phyloP scores from a whole-genome alignment of 345 rosid genomes.

The Lepidium didymum region DNA sequence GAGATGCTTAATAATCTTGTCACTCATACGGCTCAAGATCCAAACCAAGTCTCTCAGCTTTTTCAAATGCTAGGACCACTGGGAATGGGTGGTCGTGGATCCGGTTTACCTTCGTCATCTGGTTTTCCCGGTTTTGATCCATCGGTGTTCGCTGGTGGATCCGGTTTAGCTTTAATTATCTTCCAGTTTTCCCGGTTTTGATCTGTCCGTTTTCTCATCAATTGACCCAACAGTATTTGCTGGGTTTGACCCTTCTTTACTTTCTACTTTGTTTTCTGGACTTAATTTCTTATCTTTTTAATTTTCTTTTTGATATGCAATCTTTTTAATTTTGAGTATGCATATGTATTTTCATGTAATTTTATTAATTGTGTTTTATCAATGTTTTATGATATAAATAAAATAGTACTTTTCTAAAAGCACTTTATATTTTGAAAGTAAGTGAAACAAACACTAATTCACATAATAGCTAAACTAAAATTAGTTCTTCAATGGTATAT shows the following conservation, averaged over 20 bases:
- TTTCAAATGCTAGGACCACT: neutral
- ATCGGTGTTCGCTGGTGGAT: no score
- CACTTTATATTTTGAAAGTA: no score
- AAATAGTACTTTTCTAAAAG: no score
- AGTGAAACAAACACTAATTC: no score
- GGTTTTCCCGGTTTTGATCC: neutral
- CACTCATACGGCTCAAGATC: conserved; percentile 6
- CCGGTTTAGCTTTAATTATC: no score
- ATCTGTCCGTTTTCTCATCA: conserved; percentile 9
- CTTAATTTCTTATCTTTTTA: conserved; percentile 1
- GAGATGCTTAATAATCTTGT: conserved; percentile 11
- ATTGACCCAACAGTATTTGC: conserved; percentile 11
- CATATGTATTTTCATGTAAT: no score
- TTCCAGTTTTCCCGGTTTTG: neutral
- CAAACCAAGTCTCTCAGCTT: conserved; percentile 14
- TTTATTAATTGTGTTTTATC: no score
- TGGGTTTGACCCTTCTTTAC: conserved; percentile 15
- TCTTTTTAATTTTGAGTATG: no score
- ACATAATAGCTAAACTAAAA: no score
- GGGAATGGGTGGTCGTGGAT: conserved; percentile 5
- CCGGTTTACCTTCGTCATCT: neutral
- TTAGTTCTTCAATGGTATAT: no score
- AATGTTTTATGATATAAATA: no score
- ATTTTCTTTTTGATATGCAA: no score
- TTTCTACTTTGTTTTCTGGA: conserved; percentile 13